Conservation (phyloP, 345 rosid genomes). For the Corchorus capsularis region DNA sequence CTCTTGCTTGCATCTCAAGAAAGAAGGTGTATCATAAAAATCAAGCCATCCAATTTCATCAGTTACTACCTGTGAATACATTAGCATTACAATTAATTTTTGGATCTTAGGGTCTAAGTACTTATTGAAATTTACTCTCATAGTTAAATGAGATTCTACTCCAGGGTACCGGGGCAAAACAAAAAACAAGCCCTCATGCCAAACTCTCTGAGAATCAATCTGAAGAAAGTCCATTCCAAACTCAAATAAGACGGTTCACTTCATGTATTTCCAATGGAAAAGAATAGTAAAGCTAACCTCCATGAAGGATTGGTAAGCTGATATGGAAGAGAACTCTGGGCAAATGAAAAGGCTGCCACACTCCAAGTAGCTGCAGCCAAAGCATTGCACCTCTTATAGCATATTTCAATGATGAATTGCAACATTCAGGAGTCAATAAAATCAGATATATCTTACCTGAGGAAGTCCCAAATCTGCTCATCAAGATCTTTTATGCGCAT, state of each 20-base stretch:
- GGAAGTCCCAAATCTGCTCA: slow-evolving; percentile 59
- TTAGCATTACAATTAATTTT: not conserved
- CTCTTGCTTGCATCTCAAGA: slow-evolving; percentile 29
- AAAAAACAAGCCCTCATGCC: not conserved
- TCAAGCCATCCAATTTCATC: slow-evolving; percentile 82
- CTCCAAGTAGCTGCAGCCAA: slow-evolving; percentile 61
- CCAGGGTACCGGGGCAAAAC: not conserved
- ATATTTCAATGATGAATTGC: not conserved
- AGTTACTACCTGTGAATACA: slow-evolving; percentile 45
- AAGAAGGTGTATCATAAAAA: slow-evolving; percentile 42
- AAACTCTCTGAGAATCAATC: slow-evolving; percentile 1
- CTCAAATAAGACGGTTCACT: slow-evolving; percentile 8
- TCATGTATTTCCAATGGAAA: slow-evolving; percentile 24
- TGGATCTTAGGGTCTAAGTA: not conserved
- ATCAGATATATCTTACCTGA: slow-evolving; percentile 39
- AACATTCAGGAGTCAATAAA: not conserved
- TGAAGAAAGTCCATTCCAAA: not conserved
- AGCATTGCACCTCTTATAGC: slow-evolving; percentile 14
- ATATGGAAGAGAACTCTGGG: slow-evolving; percentile 51
- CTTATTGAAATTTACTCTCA: not conserved
- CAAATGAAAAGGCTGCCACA: slow-evolving; percentile 64
- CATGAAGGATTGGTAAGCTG: slow-evolving; percentile 59
- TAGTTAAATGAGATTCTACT: slow-evolving; percentile 3
- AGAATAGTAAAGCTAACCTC: slow-evolving; percentile 42
- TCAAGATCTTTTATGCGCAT: slow-evolving; percentile 61